Evolutionary conservation across 352 stramenopile species (phyloP), one percentile per base, ranked within the genome.

Genomic region (Globisporangium heterothallicum): DNA sequence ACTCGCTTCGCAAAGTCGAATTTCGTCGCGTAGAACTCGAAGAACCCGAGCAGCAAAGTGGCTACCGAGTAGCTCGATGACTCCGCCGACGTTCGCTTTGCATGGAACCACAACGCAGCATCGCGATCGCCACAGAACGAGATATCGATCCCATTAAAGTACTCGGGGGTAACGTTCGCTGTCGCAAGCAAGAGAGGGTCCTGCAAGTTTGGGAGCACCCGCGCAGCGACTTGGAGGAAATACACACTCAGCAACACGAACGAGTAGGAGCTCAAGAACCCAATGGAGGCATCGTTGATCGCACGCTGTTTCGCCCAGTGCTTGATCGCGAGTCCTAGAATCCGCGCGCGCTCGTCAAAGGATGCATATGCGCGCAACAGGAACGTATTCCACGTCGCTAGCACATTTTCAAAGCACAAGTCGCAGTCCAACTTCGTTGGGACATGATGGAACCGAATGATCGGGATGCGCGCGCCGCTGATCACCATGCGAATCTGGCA

Each of bases 181-280:
- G 40, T 30, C 7, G 68, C 54, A 9, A 92, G 58, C 59, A 95
- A 54, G 7, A 49, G 35, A 18, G 73, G 77, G 55, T 87, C 46
- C 60, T 99, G 97, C 13, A 99, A 64, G 64, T 98, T 98, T 1
- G 97, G 96, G 5, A 99, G 70, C 18, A 99, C 64, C 0, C 84
- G 83, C 16, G 66, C 69, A 9, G 67, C 53, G 16, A 45, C 34
- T 56, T 98, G 94, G 22, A 99, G 73, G 69, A 98, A 99, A 70
- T 98, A 97, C 27, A 99, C 84, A 12, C 98, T 77, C 58, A 98
- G 84, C 24, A 99, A 58, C 50, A 99, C 92, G 74, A 98, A 99
- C 4, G 94, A 97, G 71, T 99, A 99, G 21, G 90, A 98, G 63
- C 86, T 98, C 36, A 99, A 72, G 21, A 92, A 99, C 22, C 97